Evolutionary conservation across 2,329 filamentous ascomycete genomes (phyloP), one percentile per base, ranked within the genome.

Genomic region (Cladophialophora psammophila): DNA sequence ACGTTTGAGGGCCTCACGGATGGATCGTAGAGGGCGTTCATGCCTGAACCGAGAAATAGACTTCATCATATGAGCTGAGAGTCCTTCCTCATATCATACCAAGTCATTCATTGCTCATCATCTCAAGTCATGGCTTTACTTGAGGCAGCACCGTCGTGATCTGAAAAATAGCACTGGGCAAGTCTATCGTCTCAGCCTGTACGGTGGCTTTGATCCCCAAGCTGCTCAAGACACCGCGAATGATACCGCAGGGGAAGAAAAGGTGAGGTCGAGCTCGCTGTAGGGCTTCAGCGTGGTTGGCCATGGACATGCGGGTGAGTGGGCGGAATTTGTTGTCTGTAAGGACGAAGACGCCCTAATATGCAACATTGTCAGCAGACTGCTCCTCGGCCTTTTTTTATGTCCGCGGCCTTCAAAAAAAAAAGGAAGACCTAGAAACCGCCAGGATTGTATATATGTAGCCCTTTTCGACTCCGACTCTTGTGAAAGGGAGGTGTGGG

Each of bases 271-370:
- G 92, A 32, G 93, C 93, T 74, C 89, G 85, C 20, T 86, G 81
- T 57, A 94, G 86, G 15, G 90, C 91, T 76, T 92, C 89, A 10
- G 90, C 89, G 48, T 90, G 87, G 18, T 88, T 84, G 73, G 94
- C 90, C 71, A 93, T 91, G 75, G 91, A 94, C 94, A 98, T 97
- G 57, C 93, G 87, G 40, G 89, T 86, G 72, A 99, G 90, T 0
- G 94, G 94, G 57, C 92, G 90, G 81, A 99, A 99, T 9, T 90
- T 84, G 77, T 93, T 93, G 80, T 99, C 95, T 13, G 94, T 98
- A 60, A 99, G 83, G 52, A 99, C 95, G 79, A 97, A 99, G 72
- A 98, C 93, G 59, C 95, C 95, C 89, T 92, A 66, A 66, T 63
- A 36, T 42, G 26, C 26, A 42, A 15, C 58, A 26, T 31, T 32